Base-by-base conservation (phyloP, 371 early-diverging fungal genomes). In the Funneliformis caledonium region DNA sequence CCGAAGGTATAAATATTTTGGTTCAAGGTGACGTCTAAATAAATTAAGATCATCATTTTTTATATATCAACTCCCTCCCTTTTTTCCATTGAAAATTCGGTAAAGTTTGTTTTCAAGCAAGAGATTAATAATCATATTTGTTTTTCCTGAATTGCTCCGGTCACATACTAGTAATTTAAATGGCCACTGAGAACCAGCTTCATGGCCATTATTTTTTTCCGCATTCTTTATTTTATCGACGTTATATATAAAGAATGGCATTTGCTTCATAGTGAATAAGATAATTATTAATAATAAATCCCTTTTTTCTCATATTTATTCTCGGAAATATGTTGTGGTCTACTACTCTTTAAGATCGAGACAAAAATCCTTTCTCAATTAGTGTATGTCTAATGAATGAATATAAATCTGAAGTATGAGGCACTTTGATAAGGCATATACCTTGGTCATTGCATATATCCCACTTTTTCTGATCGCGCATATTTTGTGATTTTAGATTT, bases 381-480 rank as follows among this genome's bases (percentile, higher is more conserved):
- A 61, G 61, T 3, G 31, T 64, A 64, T 65, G 33, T 16, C 16
- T 65, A 31, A 61, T 76, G 22, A 42, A 76, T n/a, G n/a, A 5
- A 42, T 45, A 76, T 10, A 62, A 22, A 16, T 76, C 26, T 22
- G 43, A 45, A 59, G 10, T 47, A 62, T 43, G 62, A 0, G 7
- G 61, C 14, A 76, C n/a, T 76, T 76, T 19, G 6, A 76, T 76
- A 45, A 76, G 62, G 42, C 43, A 14, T 76, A 76, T 61, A 76
- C 26, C 48, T 48, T 60, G 22, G 31, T 48, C 8, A 1, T 76
- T 76, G 22, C 76, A 76, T 76, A 64, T 43, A 45, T 76, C 22
- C n/a, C 26, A 14, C 76, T 76, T 76, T 37, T 61, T 76, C 12
- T 19, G 59, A 43, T 61, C 76, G 0, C 26, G 26, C 26, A 26